A percentile compares a stretch with the other conserved stretches of the same genome.
Evolutionary conservation across 2,329 filamentous ascomycete species (phyloP).

Genomic region (Fusarium austroafricanum): DNA sequence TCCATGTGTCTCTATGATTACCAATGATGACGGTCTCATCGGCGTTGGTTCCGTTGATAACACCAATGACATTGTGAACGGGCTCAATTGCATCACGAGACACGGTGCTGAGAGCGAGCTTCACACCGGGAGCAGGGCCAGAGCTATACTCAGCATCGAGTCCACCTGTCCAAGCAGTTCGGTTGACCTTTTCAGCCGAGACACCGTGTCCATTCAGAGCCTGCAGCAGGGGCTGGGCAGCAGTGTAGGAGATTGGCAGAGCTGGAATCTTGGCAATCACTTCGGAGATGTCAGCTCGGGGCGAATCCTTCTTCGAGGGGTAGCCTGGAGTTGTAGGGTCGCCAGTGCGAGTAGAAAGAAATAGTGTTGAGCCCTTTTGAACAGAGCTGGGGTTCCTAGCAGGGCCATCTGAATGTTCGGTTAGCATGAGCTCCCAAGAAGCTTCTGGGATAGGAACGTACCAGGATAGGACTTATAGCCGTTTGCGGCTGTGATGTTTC

Average conservation of each 20-base stretch:
- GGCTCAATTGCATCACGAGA: conserved; percentile 77
- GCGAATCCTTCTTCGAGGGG: conserved; percentile 77
- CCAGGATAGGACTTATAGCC: conserved; percentile 77
- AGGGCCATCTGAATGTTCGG: conserved; percentile 62
- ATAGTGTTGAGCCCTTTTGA: conserved; percentile 81
- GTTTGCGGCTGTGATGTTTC: conserved; percentile 78
- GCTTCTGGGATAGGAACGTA: neutral
- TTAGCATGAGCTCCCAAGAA: neutral
- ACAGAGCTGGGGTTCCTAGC: conserved; percentile 82
- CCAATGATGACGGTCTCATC: conserved; percentile 81
- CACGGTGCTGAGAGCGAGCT: conserved; percentile 73
- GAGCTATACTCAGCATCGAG: conserved; percentile 58
- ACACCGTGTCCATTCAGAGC: conserved; percentile 81
- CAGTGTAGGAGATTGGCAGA: conserved; percentile 81
- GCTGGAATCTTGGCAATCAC: conserved; percentile 82
- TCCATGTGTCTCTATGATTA: conserved; percentile 75
- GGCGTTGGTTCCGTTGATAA: conserved; percentile 80
- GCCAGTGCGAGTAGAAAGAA: conserved; percentile 69
- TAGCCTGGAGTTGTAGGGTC: conserved; percentile 87
- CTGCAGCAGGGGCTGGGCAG: conserved; percentile 80
- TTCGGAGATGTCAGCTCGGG: conserved; percentile 70
- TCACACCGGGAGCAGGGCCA: conserved; percentile 64
- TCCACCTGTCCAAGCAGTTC: conserved; percentile 67
- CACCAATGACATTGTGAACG: conserved; percentile 82
- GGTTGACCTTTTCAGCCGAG: conserved; percentile 73